phyloP scores from a whole-genome alignment of 1,284 basidiomycete genomes.

The Ceratobasidium theobromae region DNA sequence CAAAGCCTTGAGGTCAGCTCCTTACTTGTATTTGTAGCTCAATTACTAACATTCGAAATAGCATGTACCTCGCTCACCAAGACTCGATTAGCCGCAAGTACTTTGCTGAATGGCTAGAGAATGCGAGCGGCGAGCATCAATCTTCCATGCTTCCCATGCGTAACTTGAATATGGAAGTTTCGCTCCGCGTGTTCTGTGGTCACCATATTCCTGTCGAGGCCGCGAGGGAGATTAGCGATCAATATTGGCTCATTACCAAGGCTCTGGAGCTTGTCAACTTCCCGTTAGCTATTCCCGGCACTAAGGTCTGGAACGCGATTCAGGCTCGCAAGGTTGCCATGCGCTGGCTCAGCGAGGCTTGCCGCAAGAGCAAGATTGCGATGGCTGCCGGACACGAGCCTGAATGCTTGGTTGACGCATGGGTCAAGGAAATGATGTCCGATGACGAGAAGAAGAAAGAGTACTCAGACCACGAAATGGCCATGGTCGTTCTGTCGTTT shows the following conservation, averaged over 20 bases:
- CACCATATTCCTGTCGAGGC: slow-evolving; percentile 82
- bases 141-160: slow-evolving; percentile 91
- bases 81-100: slow-evolving; percentile 82
- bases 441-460: slow-evolving; percentile 76
- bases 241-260: slow-evolving; percentile 95
- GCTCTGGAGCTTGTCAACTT: slow-evolving; percentile 99
- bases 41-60: slow-evolving; percentile 43
- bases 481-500: slow-evolving; percentile 94
- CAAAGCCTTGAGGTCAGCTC: slow-evolving; percentile 80
- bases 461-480: slow-evolving; percentile 94
- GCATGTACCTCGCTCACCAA: slow-evolving; percentile 86
- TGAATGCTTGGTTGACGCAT: slow-evolving; percentile 90
- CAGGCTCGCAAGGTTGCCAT: slow-evolving; percentile 90
- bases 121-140: slow-evolving; percentile 53
- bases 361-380: slow-evolving; percentile 75
- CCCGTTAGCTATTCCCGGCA: slow-evolving; percentile 92
- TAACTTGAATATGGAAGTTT: slow-evolving; percentile 96
- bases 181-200: slow-evolving; percentile 93
- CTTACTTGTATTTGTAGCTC: slow-evolving; percentile 37
- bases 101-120: slow-evolving; percentile 66
- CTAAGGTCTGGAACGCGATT: slow-evolving; percentile 94
- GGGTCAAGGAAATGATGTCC: slow-evolving; percentile 75
- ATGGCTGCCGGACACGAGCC: slow-evolving; percentile 84
- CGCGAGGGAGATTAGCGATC: slow-evolving; percentile 80
- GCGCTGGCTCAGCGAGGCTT: slow-evolving; percentile 80